A percentile compares a stretch with the other conserved stretches of the same genome.
Evolutionary conservation across 1,284 basidiomycete species (phyloP).

Genomic region (Tilletia indica): DNA sequence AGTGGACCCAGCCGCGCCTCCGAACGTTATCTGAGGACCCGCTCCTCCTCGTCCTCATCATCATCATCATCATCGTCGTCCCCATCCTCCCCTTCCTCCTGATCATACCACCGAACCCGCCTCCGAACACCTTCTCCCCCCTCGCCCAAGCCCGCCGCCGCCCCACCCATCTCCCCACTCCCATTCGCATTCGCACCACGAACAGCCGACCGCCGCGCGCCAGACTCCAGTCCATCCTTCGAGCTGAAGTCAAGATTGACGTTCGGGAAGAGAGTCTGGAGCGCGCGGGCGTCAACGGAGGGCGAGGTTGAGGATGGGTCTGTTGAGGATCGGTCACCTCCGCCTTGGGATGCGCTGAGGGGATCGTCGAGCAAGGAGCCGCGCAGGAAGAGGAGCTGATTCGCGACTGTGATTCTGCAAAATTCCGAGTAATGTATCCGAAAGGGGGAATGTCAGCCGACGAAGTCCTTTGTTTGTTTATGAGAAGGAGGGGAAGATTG

Average conservation of each 20-base stretch:
- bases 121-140: background rate
- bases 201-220: conserved; percentile 8
- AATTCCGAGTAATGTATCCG: background rate
- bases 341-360: conserved; percentile 18
- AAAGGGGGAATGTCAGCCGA: background rate
- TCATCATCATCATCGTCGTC: conserved; percentile 6
- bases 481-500: background rate
- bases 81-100: conserved; percentile 10
- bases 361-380: conserved; percentile 86
- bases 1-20: no score
- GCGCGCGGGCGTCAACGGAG: conserved; percentile 3
- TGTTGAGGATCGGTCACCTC: background rate
- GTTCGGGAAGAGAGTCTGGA: conserved; percentile 17
- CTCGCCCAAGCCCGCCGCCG: background rate
- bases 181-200: background rate
- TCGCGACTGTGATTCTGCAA: conserved; percentile 79
- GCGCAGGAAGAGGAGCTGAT: conserved; percentile 88
- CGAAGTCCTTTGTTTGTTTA: background rate
- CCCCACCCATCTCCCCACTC: background rate
- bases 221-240: conserved; percentile 5
- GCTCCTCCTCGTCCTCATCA: background rate
- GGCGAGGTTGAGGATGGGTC: background rate
- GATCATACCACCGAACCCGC: conserved; percentile 1
- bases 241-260: conserved; percentile 18
- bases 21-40: no score